A percentile compares a stretch with the other conserved stretches of the same genome.
These are phyloP conservation scores for Phytopythium litorale DNA, from an alignment of 352 stramenopile genomes.

Conservation along the genomic window DNA sequence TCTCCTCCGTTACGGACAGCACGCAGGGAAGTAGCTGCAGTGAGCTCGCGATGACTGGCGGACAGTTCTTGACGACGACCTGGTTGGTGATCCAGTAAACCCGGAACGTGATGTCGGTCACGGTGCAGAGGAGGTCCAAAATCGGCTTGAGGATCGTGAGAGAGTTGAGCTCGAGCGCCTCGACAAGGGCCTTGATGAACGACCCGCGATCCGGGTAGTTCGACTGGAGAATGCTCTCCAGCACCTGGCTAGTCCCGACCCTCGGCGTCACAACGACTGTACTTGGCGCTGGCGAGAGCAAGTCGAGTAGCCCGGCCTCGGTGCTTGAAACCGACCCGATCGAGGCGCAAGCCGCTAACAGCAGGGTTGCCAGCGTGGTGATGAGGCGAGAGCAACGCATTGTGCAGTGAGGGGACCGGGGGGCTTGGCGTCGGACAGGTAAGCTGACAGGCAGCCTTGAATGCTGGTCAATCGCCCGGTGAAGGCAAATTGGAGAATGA, in stretches of 20 bases:
- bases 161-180: constrained; percentile 15
- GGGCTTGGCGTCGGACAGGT: not conserved
- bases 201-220: constrained; percentile 7
- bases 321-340: not conserved
- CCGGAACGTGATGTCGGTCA: constrained; percentile 10
- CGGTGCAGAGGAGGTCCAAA: constrained; percentile 6
- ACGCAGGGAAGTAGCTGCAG: constrained; percentile 17
- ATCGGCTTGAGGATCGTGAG: constrained; percentile 9
- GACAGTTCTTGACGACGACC: constrained; percentile 22
- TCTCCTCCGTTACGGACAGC: constrained; percentile 24
- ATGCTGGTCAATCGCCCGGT: not conserved
- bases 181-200: constrained; percentile 19
- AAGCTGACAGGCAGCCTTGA: not conserved
- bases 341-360: not conserved
- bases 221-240: not conserved
- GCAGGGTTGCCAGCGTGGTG: not conserved
- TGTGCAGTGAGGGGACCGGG: not conserved
- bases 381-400: not conserved
- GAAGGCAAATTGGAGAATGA: constrained; percentile 37
- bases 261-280: constrained; percentile 1
- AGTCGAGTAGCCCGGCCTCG: not conserved
- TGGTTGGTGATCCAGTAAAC: constrained; percentile 40
- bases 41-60: constrained; percentile 15
- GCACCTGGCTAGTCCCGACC: not conserved
- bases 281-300: constrained; percentile 4